Evolutionary conservation across 2,329 filamentous ascomycete genomes (phyloP).

Genomic region (Mycosphaerella arachidis): DNA sequence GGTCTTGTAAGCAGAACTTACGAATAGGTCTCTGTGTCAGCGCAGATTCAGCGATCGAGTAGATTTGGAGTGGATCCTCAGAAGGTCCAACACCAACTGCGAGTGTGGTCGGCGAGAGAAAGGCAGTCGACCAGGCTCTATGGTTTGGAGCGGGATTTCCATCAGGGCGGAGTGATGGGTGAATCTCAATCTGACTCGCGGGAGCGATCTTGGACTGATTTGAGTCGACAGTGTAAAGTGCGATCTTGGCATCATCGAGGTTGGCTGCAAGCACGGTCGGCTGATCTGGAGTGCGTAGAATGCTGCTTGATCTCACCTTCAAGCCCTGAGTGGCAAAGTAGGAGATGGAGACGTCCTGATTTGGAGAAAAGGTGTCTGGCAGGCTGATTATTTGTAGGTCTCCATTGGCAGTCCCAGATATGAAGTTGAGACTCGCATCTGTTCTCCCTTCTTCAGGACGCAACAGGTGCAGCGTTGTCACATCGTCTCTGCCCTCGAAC

Average conservation of each 20-base stretch:
- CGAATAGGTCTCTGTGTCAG: conserved; percentile 38
- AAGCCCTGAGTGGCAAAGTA: conserved; percentile 44
- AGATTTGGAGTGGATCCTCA: conserved; percentile 46
- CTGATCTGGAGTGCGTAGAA: conserved; percentile 15
- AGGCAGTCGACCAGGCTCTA: conserved; percentile 48
- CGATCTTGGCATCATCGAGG: conserved; percentile 42
- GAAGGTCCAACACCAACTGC: conserved; percentile 49
- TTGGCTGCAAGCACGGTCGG: conserved; percentile 48
- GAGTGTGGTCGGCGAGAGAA: conserved; percentile 48
- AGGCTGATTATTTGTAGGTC: conserved; percentile 41
- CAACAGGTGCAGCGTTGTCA: conserved; percentile 54
- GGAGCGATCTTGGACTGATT: conserved; percentile 31
- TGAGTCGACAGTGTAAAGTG: conserved; percentile 29
- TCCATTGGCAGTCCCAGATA: conserved; percentile 55
- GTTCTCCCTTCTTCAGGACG: conserved; percentile 21
- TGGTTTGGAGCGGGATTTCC: conserved; percentile 16
- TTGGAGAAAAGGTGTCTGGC: conserved; percentile 14
- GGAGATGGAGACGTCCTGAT: conserved; percentile 28
- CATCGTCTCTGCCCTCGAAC: conserved; percentile 54
- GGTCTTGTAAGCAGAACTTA: conserved; percentile 36
- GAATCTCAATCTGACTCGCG: conserved; percentile 34
- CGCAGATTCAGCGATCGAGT: conserved; percentile 45
- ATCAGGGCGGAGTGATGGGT: conserved; percentile 14
- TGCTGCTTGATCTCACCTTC: conserved; percentile 43
- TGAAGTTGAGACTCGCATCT: conserved; percentile 40